Base-by-base conservation (phyloP, 345 rosid species). In the Adansonia digitata region DNA sequence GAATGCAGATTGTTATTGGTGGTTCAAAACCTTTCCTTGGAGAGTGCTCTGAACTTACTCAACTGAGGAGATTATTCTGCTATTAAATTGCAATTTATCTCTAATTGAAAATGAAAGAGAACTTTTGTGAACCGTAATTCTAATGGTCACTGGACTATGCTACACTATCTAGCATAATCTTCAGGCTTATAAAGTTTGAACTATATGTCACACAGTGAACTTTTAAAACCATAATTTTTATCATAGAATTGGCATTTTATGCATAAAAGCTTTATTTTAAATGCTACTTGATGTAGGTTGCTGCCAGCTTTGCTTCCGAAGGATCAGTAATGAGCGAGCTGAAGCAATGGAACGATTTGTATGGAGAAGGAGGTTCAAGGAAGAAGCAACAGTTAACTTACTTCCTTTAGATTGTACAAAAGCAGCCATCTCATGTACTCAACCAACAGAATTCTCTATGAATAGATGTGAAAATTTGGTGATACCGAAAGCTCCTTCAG, bases 291-390 rank as follows among this genome's bases (percentile, higher is more conserved):
- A 49, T 84, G 76, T 85, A 94, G 97, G 92, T 94, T 64, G 94
- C 97, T 4, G 89, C 97, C 2, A 90, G 97, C 87, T 92, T 92
- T 81, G 88, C 98, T 52, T n/a, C 94, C n/a, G 91, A 91, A 80
- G 98, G 94, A 69, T 77, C 92, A 5, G 72, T 86, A 56, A 92
- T 88, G 98, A 76, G 43, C 12, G 97, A 92, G 85, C 86, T 92
- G 73, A 92, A 88, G 76, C 93, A 91, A 73, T 94, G 98, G 98
- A 94, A 94, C 17, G 97, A 92, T 4, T 74, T 89, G 73, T 89
- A 86, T 64, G 97, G 97, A 70, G 97, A 91, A 88, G 97, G 97
- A 51, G 98, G 98, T 42, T 89, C 98, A 14, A 92, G 97, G 82
- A 92, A 90, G 86, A 91, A 90, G 74, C 87, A 90, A 73, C 97